Conservation (phyloP, 1,139 yeast species). For the Blastobotrys malaysiensis region DNA sequence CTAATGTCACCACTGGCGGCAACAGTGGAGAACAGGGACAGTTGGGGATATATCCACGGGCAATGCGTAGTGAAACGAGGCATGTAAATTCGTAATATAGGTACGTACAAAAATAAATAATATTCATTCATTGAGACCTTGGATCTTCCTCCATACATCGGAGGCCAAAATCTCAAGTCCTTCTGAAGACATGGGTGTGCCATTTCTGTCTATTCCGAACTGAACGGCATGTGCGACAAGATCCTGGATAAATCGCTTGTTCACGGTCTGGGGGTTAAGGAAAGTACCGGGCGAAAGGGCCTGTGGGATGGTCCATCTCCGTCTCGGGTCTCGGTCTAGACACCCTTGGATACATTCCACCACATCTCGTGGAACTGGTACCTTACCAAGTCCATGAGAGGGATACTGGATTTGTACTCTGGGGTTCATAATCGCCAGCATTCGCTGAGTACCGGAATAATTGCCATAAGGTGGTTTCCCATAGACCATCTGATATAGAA, state of each 20-base stretch:
- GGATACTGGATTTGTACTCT: constrained; percentile 73
- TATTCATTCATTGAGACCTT: constrained; percentile 10
- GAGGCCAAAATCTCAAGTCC: constrained; percentile 45
- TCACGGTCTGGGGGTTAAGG: constrained; percentile 68
- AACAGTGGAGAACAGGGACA: too few species aligned
- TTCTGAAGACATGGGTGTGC: constrained; percentile 33
- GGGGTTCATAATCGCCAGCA: constrained; percentile 83
- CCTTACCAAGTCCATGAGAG: constrained; percentile 55
- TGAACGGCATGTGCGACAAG: constrained; percentile 71
- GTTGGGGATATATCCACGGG: neutral
- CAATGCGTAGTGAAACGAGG: too few species aligned
- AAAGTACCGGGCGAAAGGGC: constrained; percentile 53
- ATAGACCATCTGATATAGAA: constrained; percentile 89
- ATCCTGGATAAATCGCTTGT: constrained; percentile 60
- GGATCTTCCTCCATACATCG: constrained; percentile 44
- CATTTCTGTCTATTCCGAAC: constrained; percentile 49
- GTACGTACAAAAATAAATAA: neutral
- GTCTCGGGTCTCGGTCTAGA: constrained; percentile 63
- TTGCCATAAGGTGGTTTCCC: constrained; percentile 89
- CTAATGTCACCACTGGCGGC: too few species aligned
- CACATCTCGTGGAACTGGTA: constrained; percentile 60
- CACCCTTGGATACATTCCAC: constrained; percentile 71
- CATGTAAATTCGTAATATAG: neutral
- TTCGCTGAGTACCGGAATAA: constrained; percentile 71
- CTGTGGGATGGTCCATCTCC: constrained; percentile 61